phyloP scores from a whole-genome alignment of 345 rosid species.

The Mercurialis annua region DNA sequence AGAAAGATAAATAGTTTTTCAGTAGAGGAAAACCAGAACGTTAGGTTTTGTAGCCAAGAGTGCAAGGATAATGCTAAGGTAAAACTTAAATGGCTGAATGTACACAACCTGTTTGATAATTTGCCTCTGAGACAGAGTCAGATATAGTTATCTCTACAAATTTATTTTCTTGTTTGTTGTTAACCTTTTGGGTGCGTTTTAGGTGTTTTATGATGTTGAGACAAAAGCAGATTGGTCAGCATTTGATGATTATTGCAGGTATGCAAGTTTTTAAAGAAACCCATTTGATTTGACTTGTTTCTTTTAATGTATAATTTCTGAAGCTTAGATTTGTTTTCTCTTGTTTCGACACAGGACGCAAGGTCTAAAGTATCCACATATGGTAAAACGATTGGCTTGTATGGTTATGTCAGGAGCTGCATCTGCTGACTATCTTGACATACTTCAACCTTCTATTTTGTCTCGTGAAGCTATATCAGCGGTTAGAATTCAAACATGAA shows the following conservation, averaged over 20 bases:
- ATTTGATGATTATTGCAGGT: slow-evolving; percentile 74
- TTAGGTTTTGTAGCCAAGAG: slow-evolving; percentile 49
- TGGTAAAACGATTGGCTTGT: slow-evolving; percentile 78
- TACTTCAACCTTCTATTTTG: slow-evolving; percentile 68
- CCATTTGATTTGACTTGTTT: slow-evolving; percentile 14
- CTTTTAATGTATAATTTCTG: neutral
- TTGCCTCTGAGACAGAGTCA: slow-evolving; percentile 23
- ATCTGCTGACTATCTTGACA: slow-evolving; percentile 46
- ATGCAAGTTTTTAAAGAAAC: slow-evolving; percentile 24
- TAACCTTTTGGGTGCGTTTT: neutral
- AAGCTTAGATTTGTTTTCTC: slow-evolving; percentile 3
- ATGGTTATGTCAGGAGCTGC: slow-evolving; percentile 65
- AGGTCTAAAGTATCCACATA: slow-evolving; percentile 77
- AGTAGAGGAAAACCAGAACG: slow-evolving; percentile 31
- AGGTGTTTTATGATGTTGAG: slow-evolving; percentile 70
- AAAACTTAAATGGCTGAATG: neutral
- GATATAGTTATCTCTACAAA: neutral
- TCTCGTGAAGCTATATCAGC: slow-evolving; percentile 44
- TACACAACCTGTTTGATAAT: slow-evolving; percentile 40
- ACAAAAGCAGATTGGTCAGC: slow-evolving; percentile 63
- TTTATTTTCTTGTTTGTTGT: too few relatives aligned
- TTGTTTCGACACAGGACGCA: slow-evolving; percentile 44
- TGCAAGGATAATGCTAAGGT: slow-evolving; percentile 61
- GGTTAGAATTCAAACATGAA: slow-evolving; percentile 39
- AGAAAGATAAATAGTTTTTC: slow-evolving; percentile 33